Conservation (phyloP, 1,284 basidiomycete genomes). For the Tylopilus sp. region DNA sequence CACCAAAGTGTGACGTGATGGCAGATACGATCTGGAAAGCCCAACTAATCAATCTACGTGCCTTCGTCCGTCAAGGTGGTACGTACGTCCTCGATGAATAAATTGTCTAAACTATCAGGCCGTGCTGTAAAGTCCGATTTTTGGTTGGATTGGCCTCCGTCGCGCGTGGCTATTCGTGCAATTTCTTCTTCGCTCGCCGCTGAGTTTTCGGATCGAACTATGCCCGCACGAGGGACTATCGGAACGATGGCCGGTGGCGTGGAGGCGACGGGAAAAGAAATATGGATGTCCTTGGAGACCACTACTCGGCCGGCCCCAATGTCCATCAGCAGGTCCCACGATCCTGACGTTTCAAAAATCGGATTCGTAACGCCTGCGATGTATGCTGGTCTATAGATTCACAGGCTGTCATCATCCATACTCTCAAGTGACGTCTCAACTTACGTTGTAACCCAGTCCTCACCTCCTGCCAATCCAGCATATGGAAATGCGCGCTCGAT, state of each 20-base stretch:
- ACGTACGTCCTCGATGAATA: constrained; percentile 91
- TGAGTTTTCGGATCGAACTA: constrained; percentile 59
- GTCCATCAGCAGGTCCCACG: constrained; percentile 93
- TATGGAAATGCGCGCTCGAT: constrained; percentile 92
- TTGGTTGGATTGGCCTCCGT: constrained; percentile 37
- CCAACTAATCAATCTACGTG: constrained; percentile 3
- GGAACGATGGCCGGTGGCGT: constrained; percentile 41
- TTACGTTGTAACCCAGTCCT: constrained; percentile 86
- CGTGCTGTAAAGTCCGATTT: constrained; percentile 53
- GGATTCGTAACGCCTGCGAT: constrained; percentile 97
- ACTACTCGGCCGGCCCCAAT: constrained; percentile 83
- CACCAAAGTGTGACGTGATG: constrained; percentile 74
- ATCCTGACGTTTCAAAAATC: constrained; percentile 82
- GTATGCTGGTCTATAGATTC: constrained; percentile 66
- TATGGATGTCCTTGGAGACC: constrained; percentile 79
- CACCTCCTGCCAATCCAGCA: constrained; percentile 83
- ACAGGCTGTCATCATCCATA: constrained; percentile 9
- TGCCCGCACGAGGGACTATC: constrained; percentile 51
- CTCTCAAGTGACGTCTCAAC: constrained; percentile 28
- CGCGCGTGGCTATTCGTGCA: constrained; percentile 39
- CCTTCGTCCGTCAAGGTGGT: constrained; percentile 26
- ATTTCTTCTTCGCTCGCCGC: constrained; percentile 61
- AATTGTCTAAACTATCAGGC: constrained; percentile 68
- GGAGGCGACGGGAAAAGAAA: constrained; percentile 49
- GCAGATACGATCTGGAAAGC: constrained; percentile 59